A percentile compares a stretch with the other conserved stretches of the same genome.
Conservation (phyloP, 441 rosid genomes). For the Corymbia citriodora region DNA sequence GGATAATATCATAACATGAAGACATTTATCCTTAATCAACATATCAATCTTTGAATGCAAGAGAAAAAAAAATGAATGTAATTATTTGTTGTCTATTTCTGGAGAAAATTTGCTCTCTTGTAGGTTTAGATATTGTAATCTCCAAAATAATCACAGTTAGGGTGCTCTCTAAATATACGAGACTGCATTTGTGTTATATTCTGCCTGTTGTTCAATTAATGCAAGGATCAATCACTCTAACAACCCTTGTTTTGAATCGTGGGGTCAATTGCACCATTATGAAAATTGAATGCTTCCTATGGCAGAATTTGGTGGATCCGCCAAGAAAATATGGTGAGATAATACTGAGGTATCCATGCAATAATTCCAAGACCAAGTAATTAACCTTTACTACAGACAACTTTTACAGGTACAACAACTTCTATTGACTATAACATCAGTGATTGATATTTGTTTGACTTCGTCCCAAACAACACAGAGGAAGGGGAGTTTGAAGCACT, state of each 20-base stretch:
- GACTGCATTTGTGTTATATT: background rate
- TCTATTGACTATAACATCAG: background rate
- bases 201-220: background rate
- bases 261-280: background rate
- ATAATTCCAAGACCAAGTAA: background rate
- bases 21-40: background rate
- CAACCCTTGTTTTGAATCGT: background rate
- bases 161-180: background rate
- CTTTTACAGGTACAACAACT: background rate
- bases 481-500: conserved; percentile 82
- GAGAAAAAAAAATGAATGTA: background rate
- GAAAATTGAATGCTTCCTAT: background rate
- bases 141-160: background rate
- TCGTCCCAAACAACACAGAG: conserved; percentile 17
- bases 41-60: background rate
- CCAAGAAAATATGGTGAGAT: background rate
- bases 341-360: background rate
- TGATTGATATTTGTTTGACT: background rate
- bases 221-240: background rate
- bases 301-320: background rate
- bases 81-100: background rate
- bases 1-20: background rate
- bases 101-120: background rate
- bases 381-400: background rate
- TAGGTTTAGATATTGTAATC: background rate